Evolutionary conservation across 2,329 filamentous ascomycete genomes (phyloP).

Genomic region (Aphanoascus verrucosus): DNA sequence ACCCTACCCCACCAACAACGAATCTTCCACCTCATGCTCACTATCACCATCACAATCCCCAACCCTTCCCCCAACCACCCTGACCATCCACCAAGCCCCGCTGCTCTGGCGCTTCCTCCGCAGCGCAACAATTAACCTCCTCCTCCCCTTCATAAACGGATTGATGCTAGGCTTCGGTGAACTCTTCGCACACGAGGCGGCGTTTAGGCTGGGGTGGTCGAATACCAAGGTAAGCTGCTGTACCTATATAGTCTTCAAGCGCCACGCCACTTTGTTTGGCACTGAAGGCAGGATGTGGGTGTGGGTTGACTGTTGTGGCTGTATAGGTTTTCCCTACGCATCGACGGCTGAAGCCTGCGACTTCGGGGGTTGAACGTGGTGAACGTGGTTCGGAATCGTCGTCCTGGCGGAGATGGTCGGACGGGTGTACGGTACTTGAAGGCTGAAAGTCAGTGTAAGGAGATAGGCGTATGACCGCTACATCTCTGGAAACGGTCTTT

Average conservation of each 20-base stretch:
- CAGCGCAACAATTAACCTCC: conserved; percentile 83
- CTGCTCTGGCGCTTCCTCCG: conserved; percentile 76
- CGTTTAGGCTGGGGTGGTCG: conserved; percentile 86
- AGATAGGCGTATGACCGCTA: too few relatives aligned
- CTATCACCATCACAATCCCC: conserved; percentile 27
- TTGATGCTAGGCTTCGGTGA: conserved; percentile 98
- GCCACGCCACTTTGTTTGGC: background rate
- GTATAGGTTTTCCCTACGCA: conserved; percentile 49
- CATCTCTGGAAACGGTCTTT: too few relatives aligned
- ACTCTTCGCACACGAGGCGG: conserved; percentile 89
- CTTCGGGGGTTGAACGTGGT: conserved; percentile 78
- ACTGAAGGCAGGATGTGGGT: background rate
- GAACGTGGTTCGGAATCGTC: too few relatives aligned
- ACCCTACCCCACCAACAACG: conserved; percentile 36
- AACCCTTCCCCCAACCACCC: conserved; percentile 29
- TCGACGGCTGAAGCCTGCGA: conserved; percentile 56
- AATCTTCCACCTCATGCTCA: too few relatives aligned
- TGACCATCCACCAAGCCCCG: conserved; percentile 81
- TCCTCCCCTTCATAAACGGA: conserved; percentile 92
- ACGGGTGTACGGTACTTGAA: too few relatives aligned
- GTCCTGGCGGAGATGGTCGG: too few relatives aligned
- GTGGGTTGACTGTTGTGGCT: too few relatives aligned
- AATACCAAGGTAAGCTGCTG: conserved; percentile 86
- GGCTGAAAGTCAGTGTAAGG: too few relatives aligned
- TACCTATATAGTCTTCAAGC: background rate